Conservation (phyloP, 805 yeast species). For the Kregervanrija pseudodelftensis region DNA sequence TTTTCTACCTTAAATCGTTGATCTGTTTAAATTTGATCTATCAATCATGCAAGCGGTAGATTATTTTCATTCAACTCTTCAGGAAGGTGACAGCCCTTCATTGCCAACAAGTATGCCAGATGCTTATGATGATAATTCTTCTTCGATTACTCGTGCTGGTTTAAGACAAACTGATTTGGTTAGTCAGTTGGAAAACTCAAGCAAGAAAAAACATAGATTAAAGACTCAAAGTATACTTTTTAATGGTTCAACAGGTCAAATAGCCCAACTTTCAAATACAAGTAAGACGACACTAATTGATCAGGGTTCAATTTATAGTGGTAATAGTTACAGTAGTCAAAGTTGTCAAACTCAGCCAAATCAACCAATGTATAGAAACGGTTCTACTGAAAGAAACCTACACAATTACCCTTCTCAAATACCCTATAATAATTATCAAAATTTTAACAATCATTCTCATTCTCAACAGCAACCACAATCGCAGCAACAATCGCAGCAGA, state of each 20-base stretch:
- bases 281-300: constrained; percentile 8
- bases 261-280: not conserved
- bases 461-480: constrained; percentile 6
- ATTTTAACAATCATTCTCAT: constrained; percentile 1
- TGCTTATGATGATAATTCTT: constrained; percentile 22
- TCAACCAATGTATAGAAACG: too few relatives aligned
- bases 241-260: constrained; percentile 3
- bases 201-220: constrained; percentile 21
- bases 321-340: not conserved
- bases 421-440: not conserved
- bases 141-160: constrained; percentile 24
- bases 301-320: constrained; percentile 7
- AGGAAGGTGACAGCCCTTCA: too few relatives aligned
- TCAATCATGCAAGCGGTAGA: too few relatives aligned
- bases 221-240: constrained; percentile 15
- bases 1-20: too few relatives aligned
- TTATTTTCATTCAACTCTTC: too few relatives aligned
- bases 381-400: too few relatives aligned
- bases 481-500: constrained; percentile 6
- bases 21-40: too few relatives aligned
- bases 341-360: not conserved
- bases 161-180: constrained; percentile 24
- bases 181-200: constrained; percentile 19
- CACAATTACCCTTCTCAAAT: too few relatives aligned
- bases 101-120: constrained; percentile 7